Conservation (phyloP, 2,329 filamentous ascomycete genomes). For the Penicillium brasilianum region DNA sequence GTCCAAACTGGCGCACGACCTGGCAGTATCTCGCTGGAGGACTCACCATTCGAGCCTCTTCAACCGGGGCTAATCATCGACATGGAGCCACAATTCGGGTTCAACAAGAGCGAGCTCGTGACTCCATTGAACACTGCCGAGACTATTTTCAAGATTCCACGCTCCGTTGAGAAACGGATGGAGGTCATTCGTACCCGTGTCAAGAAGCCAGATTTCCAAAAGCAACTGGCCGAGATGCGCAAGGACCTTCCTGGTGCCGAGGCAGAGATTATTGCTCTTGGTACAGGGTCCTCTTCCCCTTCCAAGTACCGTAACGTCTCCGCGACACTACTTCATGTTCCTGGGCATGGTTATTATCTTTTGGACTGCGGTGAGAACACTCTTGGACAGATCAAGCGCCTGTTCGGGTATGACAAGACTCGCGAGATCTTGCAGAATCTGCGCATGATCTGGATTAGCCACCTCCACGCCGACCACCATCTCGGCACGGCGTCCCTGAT, state of each 20-base stretch:
- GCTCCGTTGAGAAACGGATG: constrained; percentile 38
- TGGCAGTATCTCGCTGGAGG: not conserved
- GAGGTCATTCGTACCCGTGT: constrained; percentile 34
- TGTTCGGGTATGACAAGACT: constrained; percentile 69
- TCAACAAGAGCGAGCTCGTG: constrained; percentile 40
- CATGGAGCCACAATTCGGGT: constrained; percentile 53
- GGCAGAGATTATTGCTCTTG: constrained; percentile 82
- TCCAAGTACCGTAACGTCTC: constrained; percentile 97
- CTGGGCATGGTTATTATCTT: constrained; percentile 83
- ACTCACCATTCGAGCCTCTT: constrained; percentile 40
- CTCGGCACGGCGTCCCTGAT: constrained; percentile 83
- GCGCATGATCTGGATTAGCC: constrained; percentile 87
- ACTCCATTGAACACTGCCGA: constrained; percentile 33
- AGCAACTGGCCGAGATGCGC: constrained; percentile 53
- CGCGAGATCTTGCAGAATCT: constrained; percentile 76
- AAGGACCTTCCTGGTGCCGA: constrained; percentile 74
- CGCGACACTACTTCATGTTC: constrained; percentile 80
- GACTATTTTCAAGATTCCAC: constrained; percentile 34
- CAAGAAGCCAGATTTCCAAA: constrained; percentile 37
- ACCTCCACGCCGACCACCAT: constrained; percentile 95
- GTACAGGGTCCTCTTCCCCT: constrained; percentile 87
- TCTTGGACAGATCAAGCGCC: constrained; percentile 79
- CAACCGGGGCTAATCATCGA: constrained; percentile 50
- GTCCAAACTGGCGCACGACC: constrained; percentile 12
- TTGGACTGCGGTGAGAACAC: constrained; percentile 94